Evolutionary conservation across 441 rosid genomes (phyloP).

Genomic region (Adansonia gregorii): DNA sequence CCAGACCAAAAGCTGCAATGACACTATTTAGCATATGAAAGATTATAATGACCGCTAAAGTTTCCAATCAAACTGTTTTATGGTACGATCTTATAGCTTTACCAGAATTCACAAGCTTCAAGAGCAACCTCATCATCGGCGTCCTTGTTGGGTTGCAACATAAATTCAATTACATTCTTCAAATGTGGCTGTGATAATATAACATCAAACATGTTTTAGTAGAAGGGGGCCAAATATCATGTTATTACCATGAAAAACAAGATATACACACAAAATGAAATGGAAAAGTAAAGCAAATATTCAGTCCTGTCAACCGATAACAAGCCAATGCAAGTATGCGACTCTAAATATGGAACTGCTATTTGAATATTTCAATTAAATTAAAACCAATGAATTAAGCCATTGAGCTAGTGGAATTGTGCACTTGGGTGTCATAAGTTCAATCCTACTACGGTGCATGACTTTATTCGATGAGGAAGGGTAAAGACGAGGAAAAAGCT

Average conservation of each 20-base stretch:
- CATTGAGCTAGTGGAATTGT: background rate
- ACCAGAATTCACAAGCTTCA: constrained; percentile 99
- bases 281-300: background rate
- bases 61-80: background rate
- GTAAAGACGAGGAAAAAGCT: background rate
- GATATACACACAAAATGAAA: background rate
- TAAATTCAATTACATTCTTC: constrained; percentile 80
- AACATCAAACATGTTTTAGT: background rate
- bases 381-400: background rate
- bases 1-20: background rate
- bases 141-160: constrained; percentile 89
- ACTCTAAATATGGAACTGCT: background rate
- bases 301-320: background rate
- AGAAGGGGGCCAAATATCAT: background rate
- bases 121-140: constrained; percentile 90
- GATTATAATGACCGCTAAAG: background rate
- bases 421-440: background rate
- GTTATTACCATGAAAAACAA: constrained; percentile 3
- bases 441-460: background rate
- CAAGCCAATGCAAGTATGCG: background rate
- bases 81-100: constrained; percentile 28
- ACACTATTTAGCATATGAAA: background rate
- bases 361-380: background rate
- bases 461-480: background rate
- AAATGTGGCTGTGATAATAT: constrained; percentile 70